Base-by-base conservation (phyloP, 192 early-diverging fungal genomes). In the Obelidium mucronatum region DNA sequence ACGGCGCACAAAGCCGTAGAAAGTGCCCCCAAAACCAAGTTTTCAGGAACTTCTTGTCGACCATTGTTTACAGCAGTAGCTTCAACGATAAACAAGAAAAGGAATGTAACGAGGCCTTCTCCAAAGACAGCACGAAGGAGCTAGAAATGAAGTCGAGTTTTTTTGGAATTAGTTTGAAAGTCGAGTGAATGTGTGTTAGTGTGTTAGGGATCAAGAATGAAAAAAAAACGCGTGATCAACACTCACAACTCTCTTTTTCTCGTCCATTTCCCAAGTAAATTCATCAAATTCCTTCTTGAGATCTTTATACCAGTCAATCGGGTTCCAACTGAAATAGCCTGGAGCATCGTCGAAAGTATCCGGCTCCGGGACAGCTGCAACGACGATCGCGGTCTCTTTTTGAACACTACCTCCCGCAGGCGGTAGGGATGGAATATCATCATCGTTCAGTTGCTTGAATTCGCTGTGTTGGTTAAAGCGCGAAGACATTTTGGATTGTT, bases 11-110 rank as follows among this genome's bases (percentile, higher is more conserved):
- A 85, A 3, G 85, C 89, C 17, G 86, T 87, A 2, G 83, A 83
- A 33, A 90, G 77, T 37, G 79, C 81, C 48, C 74, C 77, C 5
- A 90, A 81, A 15, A 85, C 85, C 36, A 86, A 73, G 77, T 80
- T 86, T 52, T 84, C 85, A 6, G 84, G 79, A 33, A 64, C 71
- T 37, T 80, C 78, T 61, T 85, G 83, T 0, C 85, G 82, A 58
- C 82, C 81, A 72, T 89, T 87, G 82, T 87, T 89, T 56, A 89
- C 84, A 5, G 79, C 40, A 4, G 80, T 82, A 24, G 88, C 84
- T 74, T 82, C 81, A 30, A 87, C 88, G 31, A 83, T 81, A 75
- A 90, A 90, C 22, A 90, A 71, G 80, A 90, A 90, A 3, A 90
- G 76, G 75, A 90, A 90, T 1, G 89, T 89, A 40, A 82, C 81